These are phyloP conservation scores for Syncephalis plumigaleata DNA, from an alignment of 371 early-diverging fungal genomes.

Conservation along the genomic window DNA sequence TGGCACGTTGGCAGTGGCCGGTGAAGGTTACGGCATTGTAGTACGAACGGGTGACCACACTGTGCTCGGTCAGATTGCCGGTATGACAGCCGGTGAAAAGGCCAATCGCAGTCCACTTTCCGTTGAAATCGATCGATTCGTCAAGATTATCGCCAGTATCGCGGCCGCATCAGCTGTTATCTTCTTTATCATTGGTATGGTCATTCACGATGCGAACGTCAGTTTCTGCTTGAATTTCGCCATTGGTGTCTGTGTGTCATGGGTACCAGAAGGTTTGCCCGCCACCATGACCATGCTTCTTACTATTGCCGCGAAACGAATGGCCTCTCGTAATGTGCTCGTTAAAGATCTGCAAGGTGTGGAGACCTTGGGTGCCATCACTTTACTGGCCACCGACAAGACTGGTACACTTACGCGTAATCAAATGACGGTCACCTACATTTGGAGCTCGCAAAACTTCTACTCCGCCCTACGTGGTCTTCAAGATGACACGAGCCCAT, in stretches of 20 bases:
- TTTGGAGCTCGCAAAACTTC: conserved; percentile 60
- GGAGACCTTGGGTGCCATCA: conserved; percentile 90
- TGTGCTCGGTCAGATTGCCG: conserved; percentile 87
- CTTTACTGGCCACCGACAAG: conserved; percentile 87
- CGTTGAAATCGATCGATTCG: conserved; percentile 63
- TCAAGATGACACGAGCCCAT: conserved; percentile 16
- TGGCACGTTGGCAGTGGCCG: conserved; percentile 70
- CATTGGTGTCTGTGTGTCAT: conserved; percentile 72
- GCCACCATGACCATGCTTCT: conserved; percentile 80
- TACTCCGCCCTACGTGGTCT: conserved; percentile 36
- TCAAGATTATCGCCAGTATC: conserved; percentile 67
- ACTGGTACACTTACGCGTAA: conserved; percentile 91
- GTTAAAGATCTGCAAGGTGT: conserved; percentile 92
- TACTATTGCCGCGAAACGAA: conserved; percentile 86
- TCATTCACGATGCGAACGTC: conserved; percentile 25
- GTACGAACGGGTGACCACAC: conserved; percentile 82
- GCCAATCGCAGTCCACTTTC: conserved; percentile 51
- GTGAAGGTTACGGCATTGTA: conserved; percentile 84
- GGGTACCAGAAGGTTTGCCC: conserved; percentile 82
- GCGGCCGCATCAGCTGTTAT: conserved; percentile 54
- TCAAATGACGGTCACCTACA: conserved; percentile 82
- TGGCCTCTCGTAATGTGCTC: conserved; percentile 72
- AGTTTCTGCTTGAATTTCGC: conserved; percentile 69
- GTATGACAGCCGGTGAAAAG: conserved; percentile 59
- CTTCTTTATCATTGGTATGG: conserved; percentile 63